These are phyloP conservation scores for Inga oerstediana DNA, from an alignment of 306 rosid genomes.

Conservation along the genomic window DNA sequence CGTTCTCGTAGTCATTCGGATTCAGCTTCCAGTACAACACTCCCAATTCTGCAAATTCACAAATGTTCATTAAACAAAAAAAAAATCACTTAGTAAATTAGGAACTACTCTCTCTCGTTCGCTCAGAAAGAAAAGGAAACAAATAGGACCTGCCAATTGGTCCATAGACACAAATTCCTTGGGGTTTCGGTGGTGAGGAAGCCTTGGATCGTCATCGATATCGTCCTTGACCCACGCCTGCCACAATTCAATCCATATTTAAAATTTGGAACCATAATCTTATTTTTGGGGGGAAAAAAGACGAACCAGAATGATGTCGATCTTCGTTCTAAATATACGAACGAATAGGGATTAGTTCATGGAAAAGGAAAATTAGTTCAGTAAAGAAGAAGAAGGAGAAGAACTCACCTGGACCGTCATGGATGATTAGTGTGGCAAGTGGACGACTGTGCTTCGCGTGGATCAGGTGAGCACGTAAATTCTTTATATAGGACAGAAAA, in stretches of 20 bases:
- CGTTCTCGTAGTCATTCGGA: slow-evolving; percentile 55
- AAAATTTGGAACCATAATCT: background rate
- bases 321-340: background rate
- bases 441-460: background rate
- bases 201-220: slow-evolving; percentile 67
- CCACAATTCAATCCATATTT: background rate
- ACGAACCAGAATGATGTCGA: background rate
- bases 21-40: slow-evolving; percentile 48
- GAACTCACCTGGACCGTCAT: slow-evolving; percentile 9
- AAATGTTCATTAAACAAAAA: background rate
- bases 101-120: background rate
- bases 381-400: background rate
- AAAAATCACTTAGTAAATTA: background rate
- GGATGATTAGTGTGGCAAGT: background rate
- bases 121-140: background rate
- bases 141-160: slow-evolving; percentile 57
- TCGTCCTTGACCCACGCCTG: slow-evolving; percentile 94
- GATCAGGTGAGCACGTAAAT: background rate
- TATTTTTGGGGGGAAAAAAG: background rate
- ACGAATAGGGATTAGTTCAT: background rate
- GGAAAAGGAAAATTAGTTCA: background rate
- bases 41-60: slow-evolving; percentile 38
- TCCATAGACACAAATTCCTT: slow-evolving; percentile 54
- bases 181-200: slow-evolving; percentile 69
- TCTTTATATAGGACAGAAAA: background rate